Evolutionary conservation across 345 rosid genomes (phyloP), one percentile per base, ranked within the genome.

Genomic region (Moringa oleifera): DNA sequence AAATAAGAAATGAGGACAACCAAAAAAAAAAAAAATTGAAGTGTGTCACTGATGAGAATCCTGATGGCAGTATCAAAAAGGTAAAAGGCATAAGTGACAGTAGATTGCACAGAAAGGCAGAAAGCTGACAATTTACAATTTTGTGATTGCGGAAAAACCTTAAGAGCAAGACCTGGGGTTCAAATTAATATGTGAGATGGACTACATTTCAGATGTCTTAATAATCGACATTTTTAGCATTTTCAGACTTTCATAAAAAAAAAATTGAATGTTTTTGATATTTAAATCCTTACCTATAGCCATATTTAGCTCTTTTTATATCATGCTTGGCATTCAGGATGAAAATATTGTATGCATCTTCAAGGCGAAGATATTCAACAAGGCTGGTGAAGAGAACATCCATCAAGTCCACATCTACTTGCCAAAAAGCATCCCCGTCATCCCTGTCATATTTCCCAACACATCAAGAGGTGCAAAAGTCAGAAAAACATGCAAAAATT

Each of bases 331-430:
- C 95, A 73, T 94, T 94, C 83, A 94, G 74, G 74, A 94, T 65
- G 69, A 94, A 88, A 73, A 94, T 70, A 70, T 88, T 94, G 77
- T 90, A 94, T 25, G 93, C 90, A 74, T 83, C 85, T 70, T 66
- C 96, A 62, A 94, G 88, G 67, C 90, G 91, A 76, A 90, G 93
- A 75, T 90, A 90, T 53, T 85, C 88, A 23, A 85, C 90, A 64
- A 94, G 95, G 82, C 97, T 85, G 66, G 84, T 59, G 77, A 90
- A 85, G 74, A 94, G 78, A 79, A 74, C 76, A 67, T 87, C 99
- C 88, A 90, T 77, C 91, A 82, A 72, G 58, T 87, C 96, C 64
- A 72, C 65, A 73, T 94, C 97, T 66, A 94, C 97, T 87, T 94
- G 97, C 89, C 88, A 86, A 57, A 81, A 74, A 59, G 72, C 75